Evolutionary conservation across 169 alveolate genomes (phyloP).

Genomic region (Neospora caninum): DNA sequence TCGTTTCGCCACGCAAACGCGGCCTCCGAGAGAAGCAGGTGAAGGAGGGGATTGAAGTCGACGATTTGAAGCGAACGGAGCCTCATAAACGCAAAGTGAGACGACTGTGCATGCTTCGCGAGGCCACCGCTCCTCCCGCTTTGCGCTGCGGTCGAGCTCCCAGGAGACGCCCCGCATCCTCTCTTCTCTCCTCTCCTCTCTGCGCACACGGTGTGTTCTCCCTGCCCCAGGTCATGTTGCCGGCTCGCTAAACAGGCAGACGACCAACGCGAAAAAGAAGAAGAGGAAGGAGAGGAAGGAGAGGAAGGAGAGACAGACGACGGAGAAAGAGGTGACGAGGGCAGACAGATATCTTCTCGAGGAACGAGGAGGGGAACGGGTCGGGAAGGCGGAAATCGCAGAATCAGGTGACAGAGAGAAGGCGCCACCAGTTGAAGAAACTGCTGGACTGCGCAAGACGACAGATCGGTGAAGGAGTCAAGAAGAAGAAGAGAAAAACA

Average conservation of each 20-base stretch:
- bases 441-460: neutral
- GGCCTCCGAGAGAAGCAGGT: neutral
- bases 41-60: conserved; percentile 6
- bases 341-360: neutral
- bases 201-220: neutral
- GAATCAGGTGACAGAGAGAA: neutral
- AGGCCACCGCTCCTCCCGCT: neutral
- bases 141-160: neutral
- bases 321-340: neutral
- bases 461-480: neutral
- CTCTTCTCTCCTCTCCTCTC: neutral
- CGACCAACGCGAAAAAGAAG: neutral
- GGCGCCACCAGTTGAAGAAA: neutral
- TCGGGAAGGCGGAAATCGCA: neutral
- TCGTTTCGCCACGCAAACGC: neutral
- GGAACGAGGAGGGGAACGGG: no score
- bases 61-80: neutral
- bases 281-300: neutral
- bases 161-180: neutral
- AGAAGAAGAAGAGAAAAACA: neutral
- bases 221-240: neutral
- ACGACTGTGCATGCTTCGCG: neutral
- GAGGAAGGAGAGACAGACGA: neutral
- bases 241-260: neutral
- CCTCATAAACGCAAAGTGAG: neutral